phyloP scores from a whole-genome alignment of 306 rosid genomes.

The Inga leiocalycina region DNA sequence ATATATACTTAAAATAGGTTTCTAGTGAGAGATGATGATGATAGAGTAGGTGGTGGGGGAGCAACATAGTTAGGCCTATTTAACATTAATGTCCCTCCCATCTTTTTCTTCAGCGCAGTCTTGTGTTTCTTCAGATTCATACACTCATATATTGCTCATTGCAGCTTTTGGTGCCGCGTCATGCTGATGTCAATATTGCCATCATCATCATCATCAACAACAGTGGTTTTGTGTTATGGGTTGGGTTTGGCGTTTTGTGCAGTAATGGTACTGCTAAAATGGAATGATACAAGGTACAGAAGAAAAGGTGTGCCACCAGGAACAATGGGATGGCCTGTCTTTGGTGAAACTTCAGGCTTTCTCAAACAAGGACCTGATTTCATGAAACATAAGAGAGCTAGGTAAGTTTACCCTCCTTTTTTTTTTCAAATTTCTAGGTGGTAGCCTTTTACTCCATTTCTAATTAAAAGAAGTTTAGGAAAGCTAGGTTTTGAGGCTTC shows the following conservation, averaged over 20 bases:
- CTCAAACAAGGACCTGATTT: slow-evolving; percentile 71
- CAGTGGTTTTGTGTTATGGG: slow-evolving; percentile 25
- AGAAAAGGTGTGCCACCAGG: slow-evolving; percentile 75
- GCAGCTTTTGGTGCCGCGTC: slow-evolving; percentile 8
- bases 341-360: slow-evolving; percentile 70
- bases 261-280: slow-evolving; percentile 55
- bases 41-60: slow-evolving; percentile 28
- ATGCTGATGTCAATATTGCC: slow-evolving; percentile 40
- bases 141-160: background rate
- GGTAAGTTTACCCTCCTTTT: slow-evolving; percentile 31
- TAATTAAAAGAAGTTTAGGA: background rate
- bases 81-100: slow-evolving; percentile 26
- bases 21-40: slow-evolving; percentile 27
- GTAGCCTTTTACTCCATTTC: background rate
- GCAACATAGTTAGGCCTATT: slow-evolving; percentile 36
- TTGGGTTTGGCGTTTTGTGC: slow-evolving; percentile 44
- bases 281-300: slow-evolving; percentile 62
- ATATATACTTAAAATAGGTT: slow-evolving; percentile 15
- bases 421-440: background rate
- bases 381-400: slow-evolving; percentile 68
- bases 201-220: background rate
- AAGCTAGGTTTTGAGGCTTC: background rate
- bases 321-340: slow-evolving; percentile 83
- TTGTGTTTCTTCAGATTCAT: background rate
- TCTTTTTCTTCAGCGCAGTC: slow-evolving; percentile 37